Base-by-base conservation (phyloP, 306 rosid genomes). In the Fragaria nilgerrensis region DNA sequence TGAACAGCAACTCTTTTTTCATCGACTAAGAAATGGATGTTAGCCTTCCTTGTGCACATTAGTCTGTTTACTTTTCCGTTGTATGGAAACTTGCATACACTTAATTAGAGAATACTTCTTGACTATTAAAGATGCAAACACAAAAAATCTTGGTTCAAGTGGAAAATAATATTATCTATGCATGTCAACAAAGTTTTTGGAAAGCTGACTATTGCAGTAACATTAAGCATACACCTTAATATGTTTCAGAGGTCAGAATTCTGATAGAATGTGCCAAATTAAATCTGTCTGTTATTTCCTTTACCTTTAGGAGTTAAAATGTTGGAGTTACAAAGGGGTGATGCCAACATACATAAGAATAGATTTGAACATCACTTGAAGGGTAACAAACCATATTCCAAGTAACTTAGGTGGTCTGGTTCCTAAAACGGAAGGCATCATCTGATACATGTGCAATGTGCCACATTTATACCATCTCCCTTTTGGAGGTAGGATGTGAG, bases 1-100 rank as follows among this genome's bases (percentile, higher is more conserved):
- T 22, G 13, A 41, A 73, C 37, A 63, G 74, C 64, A 79, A 65
- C 45, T 62, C 39, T 45, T 25, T 48, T 81, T 66, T 19, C 17
- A 44, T 55, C 34, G 55, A 41, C 41, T 32, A 32, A 32, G 36
- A 32, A 59, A 34, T 73, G 20, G 66, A 73, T 32, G 34, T 3
- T 32, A 32, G 36, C 36, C 36, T 32, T 32, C 36, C 36, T 22
- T 27, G 29, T 43, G n/a, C 63, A 72, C 27, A 71, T 41, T 27
- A 9, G 13, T 70, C 19, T 49, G 8, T 32, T 32, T 2, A 27
- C 37, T 72, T 49, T 49, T 20, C 36, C 22, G 5, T 52, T 52
- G 25, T 17, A 4, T 8, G 47, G 52, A 12, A 20, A 50, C 11
- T 2, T 29, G 29, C 36, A 71, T 49, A n/a, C 32, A 23, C 58